Evolutionary conservation across 805 yeast species (phyloP).

Genomic region (Metschnikowia lochheadii): DNA sequence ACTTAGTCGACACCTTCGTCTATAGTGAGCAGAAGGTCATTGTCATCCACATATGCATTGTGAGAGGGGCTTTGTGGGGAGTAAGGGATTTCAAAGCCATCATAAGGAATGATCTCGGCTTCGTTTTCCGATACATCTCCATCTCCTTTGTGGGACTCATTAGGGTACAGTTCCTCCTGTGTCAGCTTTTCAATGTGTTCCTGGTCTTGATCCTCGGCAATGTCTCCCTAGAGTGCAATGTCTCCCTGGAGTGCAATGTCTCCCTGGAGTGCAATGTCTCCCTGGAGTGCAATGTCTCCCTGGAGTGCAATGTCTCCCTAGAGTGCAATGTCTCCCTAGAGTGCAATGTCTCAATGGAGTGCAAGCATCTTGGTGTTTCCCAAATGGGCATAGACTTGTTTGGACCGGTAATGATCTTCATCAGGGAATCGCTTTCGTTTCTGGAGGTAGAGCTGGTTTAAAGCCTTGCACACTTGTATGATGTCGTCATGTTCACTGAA

Average conservation of each 20-base stretch:
- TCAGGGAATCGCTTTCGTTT: conserved; percentile 31
- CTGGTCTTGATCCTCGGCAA: conserved; percentile 2
- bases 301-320: too few species aligned
- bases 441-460: conserved; percentile 32
- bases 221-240: too few species aligned
- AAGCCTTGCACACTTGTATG: conserved; percentile 28
- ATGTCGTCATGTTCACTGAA: conserved; percentile 31
- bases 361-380: conserved; percentile 22
- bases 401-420: conserved; percentile 37
- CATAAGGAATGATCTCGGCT: conserved; percentile 12
- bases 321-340: too few species aligned
- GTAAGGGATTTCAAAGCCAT: conserved; percentile 7
- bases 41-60: not conserved
- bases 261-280: too few species aligned
- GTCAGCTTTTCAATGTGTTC: not conserved
- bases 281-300: too few species aligned
- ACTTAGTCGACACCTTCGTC: not conserved
- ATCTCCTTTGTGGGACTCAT: conserved; percentile 2
- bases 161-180: conserved; percentile 9
- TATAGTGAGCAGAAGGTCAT: not conserved
- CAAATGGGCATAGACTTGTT: conserved; percentile 34
- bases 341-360: too few species aligned
- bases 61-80: not conserved
- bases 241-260: too few species aligned
- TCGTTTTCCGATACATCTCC: conserved; percentile 1